phyloP scores from a whole-genome alignment of 1,284 basidiomycete species.

The Boletus smithii region DNA sequence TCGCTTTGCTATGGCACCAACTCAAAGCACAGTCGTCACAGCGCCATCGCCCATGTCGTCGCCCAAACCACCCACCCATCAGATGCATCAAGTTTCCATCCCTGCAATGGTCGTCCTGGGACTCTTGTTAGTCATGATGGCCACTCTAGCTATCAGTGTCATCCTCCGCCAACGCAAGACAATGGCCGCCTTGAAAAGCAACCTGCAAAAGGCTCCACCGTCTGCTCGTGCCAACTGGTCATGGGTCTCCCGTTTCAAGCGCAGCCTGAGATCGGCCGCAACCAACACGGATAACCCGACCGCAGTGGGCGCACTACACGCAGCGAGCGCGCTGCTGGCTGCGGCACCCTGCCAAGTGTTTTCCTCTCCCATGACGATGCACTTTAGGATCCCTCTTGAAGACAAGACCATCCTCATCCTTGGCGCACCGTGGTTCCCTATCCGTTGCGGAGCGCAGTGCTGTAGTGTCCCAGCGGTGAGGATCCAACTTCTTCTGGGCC shows the following conservation, averaged over 20 bases:
- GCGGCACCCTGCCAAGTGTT: slow-evolving; percentile 26
- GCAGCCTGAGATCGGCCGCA: neutral
- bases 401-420: slow-evolving; percentile 25
- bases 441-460: slow-evolving; percentile 6
- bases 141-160: slow-evolving; percentile 16
- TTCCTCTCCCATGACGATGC: slow-evolving; percentile 22
- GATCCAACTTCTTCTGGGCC: neutral
- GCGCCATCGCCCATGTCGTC: neutral
- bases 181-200: slow-evolving; percentile 1
- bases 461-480: slow-evolving; percentile 5
- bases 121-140: slow-evolving; percentile 20
- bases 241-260: neutral
- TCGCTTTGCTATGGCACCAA: slow-evolving; percentile 19
- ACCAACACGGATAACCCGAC: slow-evolving; percentile 4
- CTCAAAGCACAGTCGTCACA: slow-evolving; percentile 6
- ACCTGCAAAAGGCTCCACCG: neutral
- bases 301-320: slow-evolving; percentile 24
- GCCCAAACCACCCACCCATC: slow-evolving; percentile 1
- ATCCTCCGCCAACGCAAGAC: slow-evolving; percentile 20
- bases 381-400: slow-evolving; percentile 16
- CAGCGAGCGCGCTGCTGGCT: slow-evolving; percentile 22
- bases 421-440: slow-evolving; percentile 11
- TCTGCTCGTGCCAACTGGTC: neutral
- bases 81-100: slow-evolving; percentile 10
- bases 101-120: slow-evolving; percentile 23